Percentiles rank a stretch among this genome's conserved stretches.
Conservation (phyloP, 2,329 filamentous ascomycete genomes). For the Alternaria arborescens region DNA sequence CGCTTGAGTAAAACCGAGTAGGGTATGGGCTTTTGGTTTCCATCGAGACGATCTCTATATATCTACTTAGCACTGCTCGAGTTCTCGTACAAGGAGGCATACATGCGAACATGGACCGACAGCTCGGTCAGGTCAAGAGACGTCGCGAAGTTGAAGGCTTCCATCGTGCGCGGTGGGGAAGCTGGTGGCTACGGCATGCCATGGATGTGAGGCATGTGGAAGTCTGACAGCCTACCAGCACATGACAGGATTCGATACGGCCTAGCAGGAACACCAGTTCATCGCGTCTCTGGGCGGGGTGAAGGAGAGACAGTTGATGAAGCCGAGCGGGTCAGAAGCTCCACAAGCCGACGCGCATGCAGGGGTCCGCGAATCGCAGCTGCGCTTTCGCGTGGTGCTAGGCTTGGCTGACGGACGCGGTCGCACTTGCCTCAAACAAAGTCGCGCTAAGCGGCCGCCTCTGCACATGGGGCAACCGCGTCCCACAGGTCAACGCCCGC, state of each 20-base stretch:
- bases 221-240: constrained; percentile 1
- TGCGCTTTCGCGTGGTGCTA: constrained; percentile 29
- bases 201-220: constrained; percentile 25
- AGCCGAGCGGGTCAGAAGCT: constrained; percentile 3
- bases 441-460: constrained; percentile 27
- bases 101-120: constrained; percentile 72
- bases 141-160: constrained; percentile 93
- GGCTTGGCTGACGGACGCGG: constrained; percentile 30
- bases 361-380: constrained; percentile 28
- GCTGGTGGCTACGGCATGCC: constrained; percentile 34
- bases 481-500: constrained; percentile 6
- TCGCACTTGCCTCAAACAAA: constrained; percentile 24
- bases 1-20: constrained; percentile 80
- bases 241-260: constrained; percentile 5
- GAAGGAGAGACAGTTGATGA: constrained; percentile 11
- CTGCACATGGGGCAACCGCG: constrained; percentile 23
- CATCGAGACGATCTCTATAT: constrained; percentile 75
- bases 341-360: constrained; percentile 15
- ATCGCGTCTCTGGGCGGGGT: constrained; percentile 13
- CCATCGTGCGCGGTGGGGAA: constrained; percentile 66
- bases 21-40: constrained; percentile 76
- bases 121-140: constrained; percentile 80
- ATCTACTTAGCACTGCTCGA: constrained; percentile 29
- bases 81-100: constrained; percentile 33
- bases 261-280: constrained; percentile 6